Percentiles rank a stretch among this genome's conserved stretches.
Conservation (phyloP, 2,329 filamentous ascomycete species). For the Coleophoma eucalyptorum region DNA sequence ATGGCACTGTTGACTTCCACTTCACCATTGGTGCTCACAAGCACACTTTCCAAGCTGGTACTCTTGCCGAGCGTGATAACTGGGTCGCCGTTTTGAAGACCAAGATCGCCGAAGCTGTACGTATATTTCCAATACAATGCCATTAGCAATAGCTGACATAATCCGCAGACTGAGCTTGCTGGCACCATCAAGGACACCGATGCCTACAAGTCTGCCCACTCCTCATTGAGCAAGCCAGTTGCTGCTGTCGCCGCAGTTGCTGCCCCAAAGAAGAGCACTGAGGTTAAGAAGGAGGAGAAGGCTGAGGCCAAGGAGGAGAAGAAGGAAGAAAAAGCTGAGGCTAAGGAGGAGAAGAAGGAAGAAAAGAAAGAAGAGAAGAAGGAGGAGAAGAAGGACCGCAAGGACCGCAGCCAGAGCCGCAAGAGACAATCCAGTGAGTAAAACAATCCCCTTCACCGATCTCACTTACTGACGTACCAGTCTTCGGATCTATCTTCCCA, state of each 20-base stretch:
- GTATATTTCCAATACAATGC: background rate
- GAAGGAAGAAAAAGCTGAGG: conserved; percentile 22
- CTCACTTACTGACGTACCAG: conserved; percentile 41
- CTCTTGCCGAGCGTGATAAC: conserved; percentile 76
- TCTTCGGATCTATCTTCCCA: conserved; percentile 21
- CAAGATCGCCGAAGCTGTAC: conserved; percentile 78
- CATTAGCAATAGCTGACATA: too few relatives aligned
- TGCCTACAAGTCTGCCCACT: conserved; percentile 68
- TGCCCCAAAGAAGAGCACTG: conserved; percentile 27
- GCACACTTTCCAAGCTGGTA: conserved; percentile 86
- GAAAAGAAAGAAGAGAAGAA: conserved; percentile 46
- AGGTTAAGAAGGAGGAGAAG: conserved; percentile 35
- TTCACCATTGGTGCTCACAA: conserved; percentile 85
- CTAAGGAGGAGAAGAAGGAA: conserved; percentile 25
- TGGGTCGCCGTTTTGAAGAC: conserved; percentile 84
- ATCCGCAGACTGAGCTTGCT: conserved; percentile 50
- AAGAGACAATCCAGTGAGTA: conserved; percentile 44
- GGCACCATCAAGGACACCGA: conserved; percentile 72
- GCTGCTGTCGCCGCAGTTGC: conserved; percentile 27
- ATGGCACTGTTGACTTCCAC: conserved; percentile 77
- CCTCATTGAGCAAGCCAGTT: conserved; percentile 34
- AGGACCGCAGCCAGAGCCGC: conserved; percentile 60
- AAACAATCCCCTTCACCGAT: conserved; percentile 48
- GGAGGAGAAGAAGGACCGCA: conserved; percentile 46
- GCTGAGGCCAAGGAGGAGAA: conserved; percentile 38